phyloP scores from a whole-genome alignment of 345 rosid genomes.

The Lenwebbia sp. region DNA sequence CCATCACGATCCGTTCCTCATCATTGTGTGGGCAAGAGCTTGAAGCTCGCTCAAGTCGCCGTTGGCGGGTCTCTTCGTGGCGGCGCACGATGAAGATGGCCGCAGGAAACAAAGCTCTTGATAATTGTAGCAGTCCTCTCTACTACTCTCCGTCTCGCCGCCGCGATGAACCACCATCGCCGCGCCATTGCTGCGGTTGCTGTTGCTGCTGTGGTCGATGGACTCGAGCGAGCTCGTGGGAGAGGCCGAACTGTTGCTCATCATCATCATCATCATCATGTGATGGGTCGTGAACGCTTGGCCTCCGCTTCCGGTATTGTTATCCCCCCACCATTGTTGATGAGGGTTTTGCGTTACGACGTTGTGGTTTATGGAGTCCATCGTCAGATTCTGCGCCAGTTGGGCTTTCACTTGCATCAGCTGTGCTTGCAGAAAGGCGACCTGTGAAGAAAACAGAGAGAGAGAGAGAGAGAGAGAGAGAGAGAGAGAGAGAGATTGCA shows the following conservation, averaged over 20 bases:
- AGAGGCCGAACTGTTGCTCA: slow-evolving; percentile 37
- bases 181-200: background rate
- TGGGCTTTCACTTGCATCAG: slow-evolving; percentile 81
- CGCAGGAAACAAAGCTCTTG: slow-evolving; percentile 21
- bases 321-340: slow-evolving; percentile 27
- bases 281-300: background rate
- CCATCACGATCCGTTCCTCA: slow-evolving; percentile 38
- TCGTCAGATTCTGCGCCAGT: slow-evolving; percentile 39
- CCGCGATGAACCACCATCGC: background rate
- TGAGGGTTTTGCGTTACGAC: background rate
- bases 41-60: slow-evolving; percentile 74
- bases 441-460: slow-evolving; percentile 20
- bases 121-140: background rate
- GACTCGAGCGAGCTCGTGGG: slow-evolving; percentile 76
- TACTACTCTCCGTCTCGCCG: background rate
- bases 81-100: background rate
- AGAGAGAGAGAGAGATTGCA: background rate
- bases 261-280: background rate
- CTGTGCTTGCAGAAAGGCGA: slow-evolving; percentile 80
- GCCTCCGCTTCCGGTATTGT: slow-evolving; percentile 1
- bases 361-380: slow-evolving; percentile 9
- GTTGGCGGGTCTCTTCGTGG: slow-evolving; percentile 34
- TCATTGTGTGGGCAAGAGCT: slow-evolving; percentile 79
- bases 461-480: background rate
- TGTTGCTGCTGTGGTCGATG: slow-evolving; percentile 13